Base-by-base conservation (phyloP, 257 asterid species). In the Solanum clarkiae region DNA sequence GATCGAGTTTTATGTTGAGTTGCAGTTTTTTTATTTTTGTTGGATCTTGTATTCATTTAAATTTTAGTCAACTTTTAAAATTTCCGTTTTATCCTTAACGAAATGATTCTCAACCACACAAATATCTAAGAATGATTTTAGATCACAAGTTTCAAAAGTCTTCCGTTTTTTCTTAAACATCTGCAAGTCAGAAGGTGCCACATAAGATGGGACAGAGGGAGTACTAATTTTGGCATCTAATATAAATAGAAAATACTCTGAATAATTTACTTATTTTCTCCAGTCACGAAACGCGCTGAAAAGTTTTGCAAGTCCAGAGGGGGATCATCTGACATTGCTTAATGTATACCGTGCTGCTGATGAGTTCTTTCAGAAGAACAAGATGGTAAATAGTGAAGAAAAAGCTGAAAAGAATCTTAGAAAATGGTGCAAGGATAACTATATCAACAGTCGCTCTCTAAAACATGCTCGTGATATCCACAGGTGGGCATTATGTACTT, bases 391-490 rank as follows among this genome's bases (percentile, higher is more conserved):
- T 88, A 90, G 92, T 63, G 79, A 86, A 68, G 97, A 89, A 60
- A 95, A 93, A 85, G 94, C 98, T 74, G 98, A 93, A 88, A 96
- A 94, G 88, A 92, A 91, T 86, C 94, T 95, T 81, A 90, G 97
- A 80, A 95, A 91, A 86, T 96, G 99, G 99, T 96, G 99, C 93
- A 95, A 94, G 88, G 96, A 95, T 66, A 96, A 95, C 85, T 96
- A 92, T 75, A 92, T 96, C 84, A 96, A 95, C 88, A 85, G 93
- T 84, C 98, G 99, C 89, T 96, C 99, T 80, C 86, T 96, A 84
- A 93, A 90, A 89, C 95, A 95, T 89, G 99, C 98, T 85, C 97
- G 94, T 55, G 97, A 96, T 89, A 89, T 94, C 86, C 98, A 95
- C 97, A 92, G 98, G 99, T 96, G 45, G 82, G 88, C 57, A 15